Evolutionary conservation across 306 rosid species (phyloP).

Genomic region (Begonia peltatifolia): DNA sequence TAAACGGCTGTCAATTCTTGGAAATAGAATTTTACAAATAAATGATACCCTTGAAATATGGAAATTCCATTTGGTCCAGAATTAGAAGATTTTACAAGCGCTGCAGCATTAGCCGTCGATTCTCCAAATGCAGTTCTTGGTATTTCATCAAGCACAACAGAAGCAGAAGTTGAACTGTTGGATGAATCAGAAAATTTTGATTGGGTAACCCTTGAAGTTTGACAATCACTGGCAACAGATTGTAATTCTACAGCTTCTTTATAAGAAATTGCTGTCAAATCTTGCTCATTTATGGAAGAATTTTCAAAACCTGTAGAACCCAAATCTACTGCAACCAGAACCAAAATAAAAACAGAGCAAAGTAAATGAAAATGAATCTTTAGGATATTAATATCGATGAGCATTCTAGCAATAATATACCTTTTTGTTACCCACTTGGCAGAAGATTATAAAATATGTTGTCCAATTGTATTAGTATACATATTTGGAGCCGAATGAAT

Average conservation of each 20-base stretch:
- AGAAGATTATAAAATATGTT: too few species aligned
- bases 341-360: neutral
- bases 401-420: too few species aligned
- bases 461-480: too few species aligned
- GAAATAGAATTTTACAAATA: conserved; percentile 11
- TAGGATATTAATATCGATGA: too few species aligned
- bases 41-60: conserved; percentile 68
- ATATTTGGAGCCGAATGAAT: too few species aligned
- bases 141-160: conserved; percentile 19
- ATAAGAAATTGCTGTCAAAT: conserved; percentile 24
- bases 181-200: conserved; percentile 26
- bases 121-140: conserved; percentile 18
- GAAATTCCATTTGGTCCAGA: conserved; percentile 49
- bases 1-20: neutral
- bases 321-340: conserved; percentile 42
- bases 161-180: conserved; percentile 18
- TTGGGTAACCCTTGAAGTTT: conserved; percentile 21
- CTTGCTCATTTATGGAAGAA: conserved; percentile 23
- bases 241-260: conserved; percentile 21
- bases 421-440: too few species aligned
- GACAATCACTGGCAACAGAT: conserved; percentile 18
- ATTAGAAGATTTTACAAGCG: conserved; percentile 24
- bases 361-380: too few species aligned
- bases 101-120: conserved; percentile 17
- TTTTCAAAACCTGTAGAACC: conserved; percentile 21